phyloP scores from a whole-genome alignment of 441 rosid species.

The Populus hybrid region DNA sequence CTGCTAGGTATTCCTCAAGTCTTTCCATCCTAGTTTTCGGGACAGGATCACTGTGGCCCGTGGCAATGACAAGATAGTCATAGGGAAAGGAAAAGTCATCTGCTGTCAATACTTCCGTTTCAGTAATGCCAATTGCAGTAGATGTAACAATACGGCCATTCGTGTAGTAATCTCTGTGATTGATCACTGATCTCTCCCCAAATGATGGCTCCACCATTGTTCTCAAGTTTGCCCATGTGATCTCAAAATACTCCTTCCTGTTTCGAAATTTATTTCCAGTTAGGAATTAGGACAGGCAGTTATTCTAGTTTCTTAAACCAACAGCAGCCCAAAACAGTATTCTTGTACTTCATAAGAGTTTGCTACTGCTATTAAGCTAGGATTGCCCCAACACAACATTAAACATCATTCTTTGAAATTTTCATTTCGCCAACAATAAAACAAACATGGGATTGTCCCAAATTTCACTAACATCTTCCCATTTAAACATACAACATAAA shows the following conservation, averaged over 20 bases:
- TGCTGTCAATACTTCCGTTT: conserved; percentile 48
- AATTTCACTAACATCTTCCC: neutral
- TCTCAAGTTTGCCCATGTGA: conserved; percentile 75
- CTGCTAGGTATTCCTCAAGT: conserved; percentile 49
- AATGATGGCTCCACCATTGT: conserved; percentile 78
- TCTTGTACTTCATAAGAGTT: neutral
- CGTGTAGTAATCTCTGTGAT: conserved; percentile 60
- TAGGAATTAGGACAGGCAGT: neutral
- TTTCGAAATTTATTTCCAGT: conserved; percentile 11
- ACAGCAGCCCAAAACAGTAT: neutral
- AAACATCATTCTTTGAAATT: neutral
- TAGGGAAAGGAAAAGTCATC: conserved; percentile 46
- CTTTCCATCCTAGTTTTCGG: conserved; percentile 54
- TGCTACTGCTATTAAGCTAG: neutral
- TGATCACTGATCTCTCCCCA: conserved; percentile 59
- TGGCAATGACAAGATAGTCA: conserved; percentile 80
- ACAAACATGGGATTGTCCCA: neutral
- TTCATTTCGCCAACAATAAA: neutral
- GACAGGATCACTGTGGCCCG: conserved; percentile 58
- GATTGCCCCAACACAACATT: neutral
- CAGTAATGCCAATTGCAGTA: conserved; percentile 52
- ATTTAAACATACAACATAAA: neutral
- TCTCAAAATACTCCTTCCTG: conserved; percentile 92
- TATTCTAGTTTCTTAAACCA: neutral
- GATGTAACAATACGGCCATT: conserved; percentile 61